phyloP scores from a whole-genome alignment of 2,329 filamentous ascomycete genomes.

The Tolypocladium album region DNA sequence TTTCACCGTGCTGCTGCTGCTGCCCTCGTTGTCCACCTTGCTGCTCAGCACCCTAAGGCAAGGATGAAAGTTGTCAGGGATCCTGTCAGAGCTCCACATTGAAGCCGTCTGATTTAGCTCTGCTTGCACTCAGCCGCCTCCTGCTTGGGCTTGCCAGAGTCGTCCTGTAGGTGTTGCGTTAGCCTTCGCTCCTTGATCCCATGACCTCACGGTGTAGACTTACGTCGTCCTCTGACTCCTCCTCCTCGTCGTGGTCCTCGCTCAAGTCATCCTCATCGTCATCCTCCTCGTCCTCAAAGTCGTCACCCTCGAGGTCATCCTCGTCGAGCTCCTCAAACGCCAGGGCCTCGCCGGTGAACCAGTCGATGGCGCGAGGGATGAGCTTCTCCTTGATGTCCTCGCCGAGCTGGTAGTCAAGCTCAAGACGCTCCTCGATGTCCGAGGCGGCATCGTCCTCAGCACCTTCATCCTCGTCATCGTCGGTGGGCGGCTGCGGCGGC shows the following conservation, averaged over 20 bases:
- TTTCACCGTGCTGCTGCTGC: not conserved
- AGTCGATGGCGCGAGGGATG: conserved; percentile 95
- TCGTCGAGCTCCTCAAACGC: conserved; percentile 88
- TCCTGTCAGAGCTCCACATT: not conserved
- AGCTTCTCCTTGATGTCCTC: conserved; percentile 99
- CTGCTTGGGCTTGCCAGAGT: conserved; percentile 82
- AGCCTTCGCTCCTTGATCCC: not conserved
- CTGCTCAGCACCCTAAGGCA: not conserved
- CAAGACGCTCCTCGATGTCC: conserved; percentile 94
- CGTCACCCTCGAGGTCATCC: conserved; percentile 41
- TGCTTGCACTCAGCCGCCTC: conserved; percentile 95
- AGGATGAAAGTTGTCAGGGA: not conserved
- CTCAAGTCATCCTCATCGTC: conserved; percentile 83
- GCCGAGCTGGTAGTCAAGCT: conserved; percentile 96
- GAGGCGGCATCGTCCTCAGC: conserved; percentile 66
- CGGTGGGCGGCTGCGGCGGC: conserved; percentile 74
- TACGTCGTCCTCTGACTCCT: conserved; percentile 71
- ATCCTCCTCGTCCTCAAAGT: conserved; percentile 83
- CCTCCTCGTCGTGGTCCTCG: conserved; percentile 74
- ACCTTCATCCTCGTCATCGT: conserved; percentile 52
- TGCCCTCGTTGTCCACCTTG: not conserved
- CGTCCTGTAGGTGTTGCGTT: conserved; percentile 46
- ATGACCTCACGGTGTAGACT: conserved; percentile 13
- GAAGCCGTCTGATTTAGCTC: conserved; percentile 43
- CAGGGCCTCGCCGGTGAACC: conserved; percentile 97